Percentiles rank a stretch among this genome's conserved stretches.
Evolutionary conservation across 2,329 filamentous ascomycete species (phyloP).

Genomic region (Phaeosphaeriaceae sp.): DNA sequence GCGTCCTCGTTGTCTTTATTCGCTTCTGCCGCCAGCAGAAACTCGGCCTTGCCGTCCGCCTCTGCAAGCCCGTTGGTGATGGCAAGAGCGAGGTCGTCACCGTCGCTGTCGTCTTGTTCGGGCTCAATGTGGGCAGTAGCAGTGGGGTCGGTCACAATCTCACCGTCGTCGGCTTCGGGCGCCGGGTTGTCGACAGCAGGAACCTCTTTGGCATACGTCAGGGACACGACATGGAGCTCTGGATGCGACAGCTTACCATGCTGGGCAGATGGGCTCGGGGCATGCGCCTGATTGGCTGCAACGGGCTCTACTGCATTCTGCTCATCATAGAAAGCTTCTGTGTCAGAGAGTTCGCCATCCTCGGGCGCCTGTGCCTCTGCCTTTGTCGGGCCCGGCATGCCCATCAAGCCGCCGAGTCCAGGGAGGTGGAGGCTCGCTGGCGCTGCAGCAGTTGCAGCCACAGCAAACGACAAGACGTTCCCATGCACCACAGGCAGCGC

Average conservation of each 20-base stretch:
- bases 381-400: constrained; percentile 23
- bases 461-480: constrained; percentile 16
- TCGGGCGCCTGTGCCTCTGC: constrained; percentile 27
- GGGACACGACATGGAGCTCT: constrained; percentile 27
- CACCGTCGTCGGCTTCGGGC: constrained; percentile 19
- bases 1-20: constrained; percentile 62
- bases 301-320: constrained; percentile 24
- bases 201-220: constrained; percentile 31
- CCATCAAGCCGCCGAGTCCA: constrained; percentile 45
- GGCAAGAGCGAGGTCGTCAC: constrained; percentile 12
- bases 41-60: constrained; percentile 48
- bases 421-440: constrained; percentile 39
- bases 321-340: constrained; percentile 38
- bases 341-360: constrained; percentile 44
- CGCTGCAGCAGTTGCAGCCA: constrained; percentile 30
- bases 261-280: constrained; percentile 28
- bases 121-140: neutral
- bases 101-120: constrained; percentile 14
- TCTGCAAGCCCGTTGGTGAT: constrained; percentile 14
- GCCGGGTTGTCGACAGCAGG: constrained; percentile 19
- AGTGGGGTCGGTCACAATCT: constrained; percentile 19
- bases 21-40: constrained; percentile 52
- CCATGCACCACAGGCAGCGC: constrained; percentile 26
- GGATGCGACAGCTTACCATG: constrained; percentile 35
- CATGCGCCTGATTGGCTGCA: constrained; percentile 30